phyloP scores from a whole-genome alignment of 306 rosid genomes.

The Phaseolus lunatus region DNA sequence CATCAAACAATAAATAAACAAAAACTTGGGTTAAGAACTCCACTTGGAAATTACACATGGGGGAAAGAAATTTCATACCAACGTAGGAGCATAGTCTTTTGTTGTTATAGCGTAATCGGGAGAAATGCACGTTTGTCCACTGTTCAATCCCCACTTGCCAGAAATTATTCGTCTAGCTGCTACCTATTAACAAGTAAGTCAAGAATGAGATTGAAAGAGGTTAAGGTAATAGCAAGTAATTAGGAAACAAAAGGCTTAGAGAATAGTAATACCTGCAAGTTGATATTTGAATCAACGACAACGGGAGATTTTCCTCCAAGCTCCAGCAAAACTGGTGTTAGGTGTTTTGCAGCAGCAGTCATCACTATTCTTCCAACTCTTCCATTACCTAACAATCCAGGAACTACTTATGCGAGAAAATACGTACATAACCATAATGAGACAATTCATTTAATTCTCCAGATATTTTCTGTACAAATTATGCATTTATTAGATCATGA shows the following conservation, averaged over 20 bases:
- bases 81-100: conserved; percentile 79
- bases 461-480: background rate
- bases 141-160: conserved; percentile 93
- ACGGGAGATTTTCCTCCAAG: conserved; percentile 98
- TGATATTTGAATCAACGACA: conserved; percentile 75
- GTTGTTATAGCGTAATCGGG: conserved; percentile 83
- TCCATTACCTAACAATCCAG: conserved; percentile 64
- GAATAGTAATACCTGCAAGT: conserved; percentile 57
- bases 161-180: conserved; percentile 76
- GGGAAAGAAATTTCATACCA: conserved; percentile 62
- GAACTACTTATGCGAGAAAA: background rate
- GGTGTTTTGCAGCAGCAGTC: conserved; percentile 97
- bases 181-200: conserved; percentile 48
- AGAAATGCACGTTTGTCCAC: conserved; percentile 91
- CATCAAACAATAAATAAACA: conserved; percentile 32
- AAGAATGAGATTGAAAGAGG: conserved; percentile 35
- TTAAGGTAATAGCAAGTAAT: background rate
- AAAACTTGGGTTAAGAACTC: conserved; percentile 15
- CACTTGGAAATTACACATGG: background rate
- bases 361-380: conserved; percentile 87
- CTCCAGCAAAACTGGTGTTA: conserved; percentile 92
- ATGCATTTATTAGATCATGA: background rate
- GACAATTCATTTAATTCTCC: background rate
- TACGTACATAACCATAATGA: background rate
- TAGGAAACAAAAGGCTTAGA: conserved; percentile 3